A percentile compares a stretch with the other conserved stretches of the same genome.
Evolutionary conservation across 495 filamentous ascomycete genomes (phyloP).

Genomic region (Podospora bellae-mahoneyi): DNA sequence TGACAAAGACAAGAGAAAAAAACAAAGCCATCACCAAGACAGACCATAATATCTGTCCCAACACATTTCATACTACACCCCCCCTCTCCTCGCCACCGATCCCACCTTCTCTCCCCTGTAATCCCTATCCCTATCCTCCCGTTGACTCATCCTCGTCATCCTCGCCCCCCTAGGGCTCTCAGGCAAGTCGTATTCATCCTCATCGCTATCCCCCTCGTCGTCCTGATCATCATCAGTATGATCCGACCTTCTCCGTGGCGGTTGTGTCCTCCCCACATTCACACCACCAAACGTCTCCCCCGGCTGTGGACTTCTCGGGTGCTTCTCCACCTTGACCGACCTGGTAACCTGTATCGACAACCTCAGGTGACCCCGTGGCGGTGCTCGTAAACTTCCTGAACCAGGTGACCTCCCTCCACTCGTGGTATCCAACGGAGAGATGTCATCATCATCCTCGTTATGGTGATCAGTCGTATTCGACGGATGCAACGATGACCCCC

Average conservation of each 20-base stretch:
- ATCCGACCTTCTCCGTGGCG: neutral
- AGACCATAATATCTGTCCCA: neutral
- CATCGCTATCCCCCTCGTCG: neutral
- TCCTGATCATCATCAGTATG: neutral
- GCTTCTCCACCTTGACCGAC: conserved; percentile 18
- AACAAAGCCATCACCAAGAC: neutral
- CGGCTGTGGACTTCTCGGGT: conserved; percentile 11
- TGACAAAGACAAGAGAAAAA: neutral
- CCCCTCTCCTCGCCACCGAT: neutral
- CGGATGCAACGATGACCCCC: neutral
- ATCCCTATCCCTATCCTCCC: neutral
- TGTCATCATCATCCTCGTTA: neutral
- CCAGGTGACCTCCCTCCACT: neutral
- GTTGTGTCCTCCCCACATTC: neutral
- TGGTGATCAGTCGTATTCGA: neutral
- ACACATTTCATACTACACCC: neutral
- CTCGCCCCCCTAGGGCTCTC: neutral
- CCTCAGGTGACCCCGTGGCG: conserved; percentile 25
- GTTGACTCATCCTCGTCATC: neutral
- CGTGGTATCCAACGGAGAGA: neutral
- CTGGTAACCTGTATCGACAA: conserved; percentile 24
- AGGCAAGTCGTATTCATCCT: neutral
- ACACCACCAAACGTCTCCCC: conserved; percentile 8
- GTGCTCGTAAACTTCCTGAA: conserved; percentile 16
- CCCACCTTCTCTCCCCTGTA: neutral